phyloP scores from a whole-genome alignment of 768 basidiomycete species.

The Lyophyllum shimeji region DNA sequence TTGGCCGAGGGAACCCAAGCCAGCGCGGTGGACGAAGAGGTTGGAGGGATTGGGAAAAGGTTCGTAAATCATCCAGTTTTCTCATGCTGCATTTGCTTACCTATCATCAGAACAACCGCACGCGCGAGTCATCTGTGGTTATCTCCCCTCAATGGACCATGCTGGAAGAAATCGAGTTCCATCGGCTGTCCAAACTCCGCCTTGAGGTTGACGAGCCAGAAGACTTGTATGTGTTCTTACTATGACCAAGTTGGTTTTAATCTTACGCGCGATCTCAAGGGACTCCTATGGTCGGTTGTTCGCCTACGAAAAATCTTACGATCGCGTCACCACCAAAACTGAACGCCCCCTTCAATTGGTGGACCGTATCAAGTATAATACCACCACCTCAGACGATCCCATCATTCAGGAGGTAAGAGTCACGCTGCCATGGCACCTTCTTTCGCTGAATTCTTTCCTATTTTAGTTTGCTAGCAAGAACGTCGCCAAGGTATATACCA shows the following conservation, averaged over 20 bases:
- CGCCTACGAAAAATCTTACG: conserved; percentile 92
- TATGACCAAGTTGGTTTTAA: background rate
- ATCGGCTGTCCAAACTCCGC: conserved; percentile 84
- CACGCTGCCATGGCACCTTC: background rate
- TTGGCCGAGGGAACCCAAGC: conserved; percentile 37
- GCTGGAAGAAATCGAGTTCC: conserved; percentile 96
- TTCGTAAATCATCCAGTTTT: conserved; percentile 26
- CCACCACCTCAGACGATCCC: conserved; percentile 97
- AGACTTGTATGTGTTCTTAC: conserved; percentile 62
- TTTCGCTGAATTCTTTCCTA: conserved; percentile 6
- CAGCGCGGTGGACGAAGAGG: conserved; percentile 67
- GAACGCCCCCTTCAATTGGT: conserved; percentile 89
- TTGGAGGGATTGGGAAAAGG: conserved; percentile 96
- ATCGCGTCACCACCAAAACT: conserved; percentile 91
- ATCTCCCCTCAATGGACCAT: conserved; percentile 93
- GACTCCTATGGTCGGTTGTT: conserved; percentile 88
- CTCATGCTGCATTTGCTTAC: background rate
- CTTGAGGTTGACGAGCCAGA: conserved; percentile 94
- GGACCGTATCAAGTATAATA: conserved; percentile 96
- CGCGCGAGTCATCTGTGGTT: conserved; percentile 89
- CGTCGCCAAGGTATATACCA: conserved; percentile 87
- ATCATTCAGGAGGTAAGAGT: conserved; percentile 81
- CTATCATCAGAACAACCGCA: conserved; percentile 63
- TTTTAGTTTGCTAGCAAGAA: conserved; percentile 74
- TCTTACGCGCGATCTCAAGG: conserved; percentile 36